A percentile compares a stretch with the other conserved stretches of the same genome.
Conservation (phyloP, 345 rosid species). For the Populus deltoides region DNA sequence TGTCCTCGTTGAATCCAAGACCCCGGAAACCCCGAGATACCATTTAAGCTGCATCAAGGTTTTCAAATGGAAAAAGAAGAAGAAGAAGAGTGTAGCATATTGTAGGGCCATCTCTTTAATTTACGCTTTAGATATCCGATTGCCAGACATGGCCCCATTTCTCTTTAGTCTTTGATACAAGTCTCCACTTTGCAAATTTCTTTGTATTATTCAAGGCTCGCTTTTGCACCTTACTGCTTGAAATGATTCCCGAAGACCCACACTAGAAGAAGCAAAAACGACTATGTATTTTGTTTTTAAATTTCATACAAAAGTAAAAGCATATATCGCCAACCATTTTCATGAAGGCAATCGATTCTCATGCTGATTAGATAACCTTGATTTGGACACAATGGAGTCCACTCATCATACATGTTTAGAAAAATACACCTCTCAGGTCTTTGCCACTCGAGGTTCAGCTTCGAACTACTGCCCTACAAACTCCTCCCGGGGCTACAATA, state of each 20-base stretch:
- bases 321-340: constrained; percentile 16
- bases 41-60: constrained; percentile 2
- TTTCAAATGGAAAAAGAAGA: background rate
- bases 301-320: constrained; percentile 1
- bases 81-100: background rate
- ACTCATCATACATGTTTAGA: constrained; percentile 25
- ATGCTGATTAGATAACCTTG: constrained; percentile 35
- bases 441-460: background rate
- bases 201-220: constrained; percentile 23
- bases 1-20: background rate
- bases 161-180: constrained; percentile 22
- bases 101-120: constrained; percentile 18
- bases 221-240: constrained; percentile 27
- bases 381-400: constrained; percentile 39
- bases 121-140: constrained; percentile 17
- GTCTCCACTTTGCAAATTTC: constrained; percentile 25
- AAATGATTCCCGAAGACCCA: constrained; percentile 35
- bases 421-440: background rate
- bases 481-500: too few relatives aligned
- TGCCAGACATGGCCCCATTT: constrained; percentile 11
- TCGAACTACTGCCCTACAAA: background rate
- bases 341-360: constrained; percentile 7
- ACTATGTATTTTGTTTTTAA: background rate
- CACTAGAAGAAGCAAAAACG: constrained; percentile 14
- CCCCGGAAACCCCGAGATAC: background rate